Conservation (phyloP, 179 eudicot genomes). For the Silene vulgaris region DNA sequence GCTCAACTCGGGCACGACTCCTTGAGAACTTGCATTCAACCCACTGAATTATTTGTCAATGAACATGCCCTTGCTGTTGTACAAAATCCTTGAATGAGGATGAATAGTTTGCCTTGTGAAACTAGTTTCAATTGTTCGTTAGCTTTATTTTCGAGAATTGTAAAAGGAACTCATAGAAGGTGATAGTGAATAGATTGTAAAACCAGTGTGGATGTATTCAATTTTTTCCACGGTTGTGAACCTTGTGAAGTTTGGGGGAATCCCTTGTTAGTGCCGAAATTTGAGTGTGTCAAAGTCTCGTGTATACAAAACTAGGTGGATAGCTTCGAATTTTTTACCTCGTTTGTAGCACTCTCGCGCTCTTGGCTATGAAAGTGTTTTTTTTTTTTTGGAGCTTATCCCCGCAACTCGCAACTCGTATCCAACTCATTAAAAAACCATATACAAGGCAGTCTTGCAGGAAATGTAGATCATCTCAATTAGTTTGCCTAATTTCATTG, state of each 20-base stretch:
- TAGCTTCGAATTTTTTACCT: too few species aligned
- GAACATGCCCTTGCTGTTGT: slow-evolving; percentile 22
- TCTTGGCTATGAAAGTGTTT: too few species aligned
- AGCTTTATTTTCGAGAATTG: neutral
- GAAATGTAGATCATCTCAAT: too few species aligned
- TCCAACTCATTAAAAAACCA: too few species aligned
- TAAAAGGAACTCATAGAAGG: neutral
- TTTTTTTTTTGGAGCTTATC: too few species aligned
- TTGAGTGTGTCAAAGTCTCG: too few species aligned
- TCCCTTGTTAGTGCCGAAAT: too few species aligned
- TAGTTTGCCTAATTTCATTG: too few species aligned
- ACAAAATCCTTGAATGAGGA: neutral
- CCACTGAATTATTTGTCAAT: slow-evolving; percentile 60
- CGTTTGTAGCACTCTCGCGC: too few species aligned
- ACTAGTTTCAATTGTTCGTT: neutral
- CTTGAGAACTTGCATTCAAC: slow-evolving; percentile 66
- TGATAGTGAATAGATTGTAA: neutral
- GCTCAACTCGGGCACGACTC: slow-evolving; percentile 85
- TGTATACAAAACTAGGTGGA: too few species aligned
- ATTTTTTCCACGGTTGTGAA: neutral
- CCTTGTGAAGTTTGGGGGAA: neutral
- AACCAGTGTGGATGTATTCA: neutral
- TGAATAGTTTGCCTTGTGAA: neutral
- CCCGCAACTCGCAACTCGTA: too few species aligned
- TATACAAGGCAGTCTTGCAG: too few species aligned